These are phyloP conservation scores for Microascus cirrosus DNA, from an alignment of 2,329 filamentous ascomycete genomes.

Conservation along the genomic window DNA sequence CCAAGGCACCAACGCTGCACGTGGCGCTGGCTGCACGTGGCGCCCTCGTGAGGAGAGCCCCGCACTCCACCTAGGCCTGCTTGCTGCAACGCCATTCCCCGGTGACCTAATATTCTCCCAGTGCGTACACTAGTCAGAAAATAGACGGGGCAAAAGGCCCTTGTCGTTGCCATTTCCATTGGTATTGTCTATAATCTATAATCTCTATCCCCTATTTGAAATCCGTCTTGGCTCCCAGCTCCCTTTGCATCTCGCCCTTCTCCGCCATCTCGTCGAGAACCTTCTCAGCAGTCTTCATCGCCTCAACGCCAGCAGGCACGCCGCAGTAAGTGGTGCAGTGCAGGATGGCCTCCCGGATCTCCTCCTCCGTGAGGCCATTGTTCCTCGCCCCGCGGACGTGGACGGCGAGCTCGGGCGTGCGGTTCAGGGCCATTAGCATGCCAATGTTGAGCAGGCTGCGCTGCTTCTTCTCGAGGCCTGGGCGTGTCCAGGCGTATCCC, in stretches of 20 bases:
- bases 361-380: slow-evolving; percentile 45
- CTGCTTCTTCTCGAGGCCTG: slow-evolving; percentile 45
- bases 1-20: too few relatives aligned
- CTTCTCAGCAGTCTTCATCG: background rate
- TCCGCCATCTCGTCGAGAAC: background rate
- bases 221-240: too few relatives aligned
- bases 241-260: background rate
- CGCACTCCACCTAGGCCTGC: too few relatives aligned
- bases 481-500: slow-evolving; percentile 18
- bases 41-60: too few relatives aligned
- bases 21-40: too few relatives aligned
- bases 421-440: slow-evolving; percentile 47
- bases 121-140: too few relatives aligned
- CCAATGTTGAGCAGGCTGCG: slow-evolving; percentile 47
- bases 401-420: slow-evolving; percentile 40
- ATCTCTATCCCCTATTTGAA: too few relatives aligned
- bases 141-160: too few relatives aligned
- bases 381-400: slow-evolving; percentile 46
- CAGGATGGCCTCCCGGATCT: slow-evolving; percentile 41
- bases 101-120: too few relatives aligned
- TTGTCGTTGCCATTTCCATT: too few relatives aligned
- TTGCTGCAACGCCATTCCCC: too few relatives aligned
- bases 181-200: too few relatives aligned
- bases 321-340: slow-evolving; percentile 23
- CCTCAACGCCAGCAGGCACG: background rate